Evolutionary conservation across 331 rosid species (phyloP), one percentile per base, ranked within the genome.

Genomic region (Erythrophleum ivorense): DNA sequence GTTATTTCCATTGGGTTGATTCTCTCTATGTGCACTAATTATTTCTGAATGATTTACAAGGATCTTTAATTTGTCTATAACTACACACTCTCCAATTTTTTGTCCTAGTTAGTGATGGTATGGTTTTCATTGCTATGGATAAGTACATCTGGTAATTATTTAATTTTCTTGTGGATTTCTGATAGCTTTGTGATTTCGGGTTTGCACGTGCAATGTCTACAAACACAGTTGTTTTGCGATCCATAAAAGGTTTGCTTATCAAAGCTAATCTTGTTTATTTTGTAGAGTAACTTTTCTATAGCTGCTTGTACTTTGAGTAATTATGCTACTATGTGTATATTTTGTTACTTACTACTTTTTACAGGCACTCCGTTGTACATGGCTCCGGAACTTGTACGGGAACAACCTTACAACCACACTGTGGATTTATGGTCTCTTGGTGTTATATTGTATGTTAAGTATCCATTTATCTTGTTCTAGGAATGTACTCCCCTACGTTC

Each of bases 191-290:
- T 82, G 99, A 96, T 91, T 95, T 96, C 88, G 99, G 99, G 57
- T 96, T 96, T 89, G 99, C 99, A 59, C 98, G 99, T 33, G 99
- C 99, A 72, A 96, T 96, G 99, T 96, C 99, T 65, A 91, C 98
- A 59, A 96, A 96, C 64, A 96, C 98, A 70, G 97, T 96, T 87
- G 98, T 96, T 85, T 87, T 96, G 87, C 92, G 97, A 77, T 96
- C 99, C 81, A 96, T 96, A 46, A 96, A 96, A 92, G 99, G 99
- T 95, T 78, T 64, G 80, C 64, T 84, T 53, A 75, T 88, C 65
- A 71, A 52, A 66, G 41, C 79, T 78, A 66, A 71, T 34, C 75
- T 57, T 70, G 21, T 71, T 70, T 12, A 69, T 74, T 75, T 52
- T 19, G 65, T 24, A 10, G 54, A 33, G 62, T 54, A 66, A 65